Evolutionary conservation across 78 protist genomes (phyloP).

Genomic region (Blattamonas nauphoetae): DNA sequence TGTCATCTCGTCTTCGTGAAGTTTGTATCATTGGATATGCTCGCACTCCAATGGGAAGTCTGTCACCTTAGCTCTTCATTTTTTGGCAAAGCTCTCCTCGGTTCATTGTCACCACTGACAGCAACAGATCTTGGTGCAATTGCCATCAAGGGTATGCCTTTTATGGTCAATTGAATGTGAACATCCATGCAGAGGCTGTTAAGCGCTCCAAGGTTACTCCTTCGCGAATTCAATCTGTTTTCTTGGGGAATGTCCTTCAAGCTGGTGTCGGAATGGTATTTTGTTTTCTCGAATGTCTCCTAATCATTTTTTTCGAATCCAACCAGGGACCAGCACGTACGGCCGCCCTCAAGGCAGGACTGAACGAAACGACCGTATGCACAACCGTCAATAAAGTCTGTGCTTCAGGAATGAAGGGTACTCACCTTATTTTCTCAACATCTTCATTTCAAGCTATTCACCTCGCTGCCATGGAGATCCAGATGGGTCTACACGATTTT

Average conservation of each 20-base stretch:
- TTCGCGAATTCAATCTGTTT: neutral
- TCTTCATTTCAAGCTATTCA: slow-evolving; percentile 42
- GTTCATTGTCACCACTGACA: neutral
- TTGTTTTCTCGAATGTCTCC: neutral
- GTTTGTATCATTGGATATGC: slow-evolving; percentile 3
- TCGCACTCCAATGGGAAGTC: neutral
- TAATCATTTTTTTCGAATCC: neutral
- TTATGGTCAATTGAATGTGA: neutral
- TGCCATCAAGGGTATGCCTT: neutral
- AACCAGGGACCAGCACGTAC: neutral
- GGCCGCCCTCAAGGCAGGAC: neutral
- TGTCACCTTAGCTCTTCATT: neutral
- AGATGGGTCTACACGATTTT: slow-evolving; percentile 55
- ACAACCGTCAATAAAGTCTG: slow-evolving; percentile 82
- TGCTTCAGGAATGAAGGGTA: slow-evolving; percentile 85
- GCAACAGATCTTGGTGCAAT: neutral
- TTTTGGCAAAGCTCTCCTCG: neutral
- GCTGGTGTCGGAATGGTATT: neutral
- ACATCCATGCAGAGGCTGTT: neutral
- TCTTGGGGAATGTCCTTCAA: neutral
- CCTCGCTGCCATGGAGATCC: slow-evolving; percentile 72
- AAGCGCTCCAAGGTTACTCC: neutral
- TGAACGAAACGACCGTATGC: slow-evolving; percentile 9
- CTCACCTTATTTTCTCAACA: neutral
- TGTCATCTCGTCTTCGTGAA: no score